Conservation (phyloP, 2,329 filamentous ascomycete species). For the Colletotrichum scovillei region DNA sequence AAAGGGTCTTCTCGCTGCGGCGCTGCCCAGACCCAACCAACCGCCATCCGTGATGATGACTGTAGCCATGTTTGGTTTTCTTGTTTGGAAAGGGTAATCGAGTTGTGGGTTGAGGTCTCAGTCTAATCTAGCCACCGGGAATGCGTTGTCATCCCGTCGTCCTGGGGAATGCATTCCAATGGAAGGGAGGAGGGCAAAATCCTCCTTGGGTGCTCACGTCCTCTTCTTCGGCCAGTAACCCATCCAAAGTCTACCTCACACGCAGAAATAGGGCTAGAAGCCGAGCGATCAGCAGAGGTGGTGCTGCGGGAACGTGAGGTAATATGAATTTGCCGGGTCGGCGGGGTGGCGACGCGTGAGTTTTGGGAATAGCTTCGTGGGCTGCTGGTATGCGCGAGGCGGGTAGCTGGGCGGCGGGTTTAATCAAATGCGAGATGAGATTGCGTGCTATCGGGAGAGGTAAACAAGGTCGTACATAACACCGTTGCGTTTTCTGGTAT, state of each 20-base stretch:
- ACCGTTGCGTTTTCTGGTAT: neutral
- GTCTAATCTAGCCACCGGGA: constrained; percentile 26
- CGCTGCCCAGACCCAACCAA: neutral
- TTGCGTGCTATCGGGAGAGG: constrained; percentile 1
- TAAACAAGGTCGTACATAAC: neutral
- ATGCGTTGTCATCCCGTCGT: constrained; percentile 24
- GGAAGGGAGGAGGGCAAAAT: constrained; percentile 15
- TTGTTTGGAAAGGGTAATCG: neutral
- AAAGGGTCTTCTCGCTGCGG: neutral
- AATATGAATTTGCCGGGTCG: constrained; percentile 22
- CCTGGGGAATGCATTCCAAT: constrained; percentile 30
- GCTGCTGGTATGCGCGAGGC: neutral
- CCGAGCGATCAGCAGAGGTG: neutral
- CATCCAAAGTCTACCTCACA: neutral
- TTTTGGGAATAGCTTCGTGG: constrained; percentile 29
- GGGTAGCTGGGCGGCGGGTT: neutral
- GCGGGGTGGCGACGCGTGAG: constrained; percentile 12
- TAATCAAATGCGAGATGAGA: constrained; percentile 19
- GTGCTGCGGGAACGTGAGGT: constrained; percentile 25
- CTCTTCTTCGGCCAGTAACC: neutral
- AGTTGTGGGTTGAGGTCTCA: constrained; percentile 10
- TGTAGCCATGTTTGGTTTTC: neutral
- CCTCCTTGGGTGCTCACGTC: neutral
- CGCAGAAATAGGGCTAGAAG: neutral
- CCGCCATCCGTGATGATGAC: constrained; percentile 11